Evolutionary conservation across 2,329 filamentous ascomycete species (phyloP), one percentile per base, ranked within the genome.

Genomic region (Penicillium sp.): DNA sequence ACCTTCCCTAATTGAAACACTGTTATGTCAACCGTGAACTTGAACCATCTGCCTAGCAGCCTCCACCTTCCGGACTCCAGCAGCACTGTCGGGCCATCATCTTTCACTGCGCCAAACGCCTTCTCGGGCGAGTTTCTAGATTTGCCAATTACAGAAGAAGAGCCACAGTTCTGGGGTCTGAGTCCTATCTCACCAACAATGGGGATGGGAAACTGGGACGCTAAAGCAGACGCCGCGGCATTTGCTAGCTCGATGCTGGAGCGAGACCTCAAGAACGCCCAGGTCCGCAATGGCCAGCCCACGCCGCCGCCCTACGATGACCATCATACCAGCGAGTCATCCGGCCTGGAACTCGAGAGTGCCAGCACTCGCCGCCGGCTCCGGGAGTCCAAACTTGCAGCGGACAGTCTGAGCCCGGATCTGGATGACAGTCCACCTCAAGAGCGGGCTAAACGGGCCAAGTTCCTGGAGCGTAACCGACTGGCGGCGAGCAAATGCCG

Each of bases 401-500:
- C 53, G 1, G 53, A 53, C 1, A 60, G 58, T 8, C 57, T 61
- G 24, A 67, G 64, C 44, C 61, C 61, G 1, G 63, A 60, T 18
- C 55, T 56, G 11, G 64, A 63, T 39, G 57, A 60, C 13, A 57
- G 61, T 14, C 58, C 60, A 0, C 56, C 54, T 16, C 60, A 69
- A n/a, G 69, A 71, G 24, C 62, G 64, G n/a, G 64, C 59, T 3
- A 78, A 78, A 57, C 75, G 76, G 8, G 74, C 77, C 47, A 76
- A 76, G 43, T 80, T 80, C 62, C 75, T 83, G 18, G 81, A 84
- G 63, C 79, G 82, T 58, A 84, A 84, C 59, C 77, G 81, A 2
- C 67, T 82, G 1, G 81, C 81, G 2, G 81, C 81, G 5, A 80
- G 79, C 64, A 84, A 84, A 58, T 84, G 81, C 65, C 78, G 81